Percentiles rank a stretch among this genome's conserved stretches.
These are phyloP conservation scores for Leishmania mexicana DNA, from an alignment of 208 protist genomes.

Conservation along the genomic window DNA sequence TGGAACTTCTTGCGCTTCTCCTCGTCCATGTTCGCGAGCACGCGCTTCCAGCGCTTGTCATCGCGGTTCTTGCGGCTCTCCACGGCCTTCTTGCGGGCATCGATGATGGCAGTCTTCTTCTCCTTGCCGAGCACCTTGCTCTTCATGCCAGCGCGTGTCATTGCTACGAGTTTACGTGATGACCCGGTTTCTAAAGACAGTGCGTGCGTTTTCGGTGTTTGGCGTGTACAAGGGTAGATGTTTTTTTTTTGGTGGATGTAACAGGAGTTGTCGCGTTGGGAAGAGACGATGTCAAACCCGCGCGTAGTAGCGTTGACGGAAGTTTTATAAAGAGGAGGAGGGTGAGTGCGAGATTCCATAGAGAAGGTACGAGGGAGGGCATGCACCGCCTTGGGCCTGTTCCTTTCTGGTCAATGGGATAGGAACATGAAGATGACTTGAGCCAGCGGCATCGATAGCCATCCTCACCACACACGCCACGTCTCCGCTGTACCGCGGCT, in stretches of 20 bases:
- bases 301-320: not conserved
- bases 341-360: not conserved
- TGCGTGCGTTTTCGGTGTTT: not conserved
- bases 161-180: constrained; percentile 21
- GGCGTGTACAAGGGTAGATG: not conserved
- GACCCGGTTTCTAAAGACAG: constrained; percentile 18
- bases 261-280: not conserved
- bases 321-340: not conserved
- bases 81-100: constrained; percentile 70
- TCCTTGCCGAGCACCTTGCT: constrained; percentile 83
- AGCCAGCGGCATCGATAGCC: not conserved
- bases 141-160: constrained; percentile 59
- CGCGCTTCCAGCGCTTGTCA: constrained; percentile 90
- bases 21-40: constrained; percentile 86
- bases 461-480: not conserved
- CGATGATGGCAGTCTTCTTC: constrained; percentile 78
- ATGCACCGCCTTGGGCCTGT: not conserved
- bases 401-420: too few species aligned
- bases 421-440: not conserved
- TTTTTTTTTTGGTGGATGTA: too few species aligned
- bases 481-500: not conserved
- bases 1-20: constrained; percentile 87
- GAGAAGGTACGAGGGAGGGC: not conserved
- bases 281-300: not conserved
- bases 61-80: constrained; percentile 84